These are phyloP conservation scores for Cryphonectria carpinicola DNA, from an alignment of 2,329 filamentous ascomycete genomes.

Conservation along the genomic window DNA sequence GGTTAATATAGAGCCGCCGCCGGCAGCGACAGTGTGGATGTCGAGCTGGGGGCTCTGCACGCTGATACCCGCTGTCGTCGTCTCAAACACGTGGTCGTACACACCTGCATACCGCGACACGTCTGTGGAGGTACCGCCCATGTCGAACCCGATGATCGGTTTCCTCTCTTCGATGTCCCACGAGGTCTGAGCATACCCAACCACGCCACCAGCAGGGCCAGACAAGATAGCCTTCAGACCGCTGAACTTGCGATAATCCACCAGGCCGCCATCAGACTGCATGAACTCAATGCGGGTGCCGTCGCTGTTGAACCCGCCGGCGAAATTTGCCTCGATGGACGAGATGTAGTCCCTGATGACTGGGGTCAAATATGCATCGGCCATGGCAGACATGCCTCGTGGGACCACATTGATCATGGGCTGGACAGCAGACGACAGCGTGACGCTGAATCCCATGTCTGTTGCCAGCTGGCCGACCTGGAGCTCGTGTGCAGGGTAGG, in stretches of 20 bases:
- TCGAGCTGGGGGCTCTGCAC: slow-evolving; percentile 81
- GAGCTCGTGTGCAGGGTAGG: slow-evolving; percentile 62
- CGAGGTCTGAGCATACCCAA: slow-evolving; percentile 74
- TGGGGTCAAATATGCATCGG: slow-evolving; percentile 49
- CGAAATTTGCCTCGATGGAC: slow-evolving; percentile 42
- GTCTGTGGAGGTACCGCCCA: slow-evolving; percentile 76
- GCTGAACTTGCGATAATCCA: slow-evolving; percentile 65
- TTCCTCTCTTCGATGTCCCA: slow-evolving; percentile 69
- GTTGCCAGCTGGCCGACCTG: slow-evolving; percentile 41
- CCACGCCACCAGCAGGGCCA: slow-evolving; percentile 77
- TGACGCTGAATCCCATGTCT: slow-evolving; percentile 47
- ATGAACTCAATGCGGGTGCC: slow-evolving; percentile 69
- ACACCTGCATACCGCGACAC: slow-evolving; percentile 66
- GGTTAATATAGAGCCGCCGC: slow-evolving; percentile 71
- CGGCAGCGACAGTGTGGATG: slow-evolving; percentile 80
- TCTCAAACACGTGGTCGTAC: slow-evolving; percentile 64
- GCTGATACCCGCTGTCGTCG: slow-evolving; percentile 76
- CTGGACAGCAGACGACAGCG: slow-evolving; percentile 42
- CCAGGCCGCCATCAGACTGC: slow-evolving; percentile 61
- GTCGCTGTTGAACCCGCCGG: slow-evolving; percentile 39
- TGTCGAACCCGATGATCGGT: slow-evolving; percentile 79
- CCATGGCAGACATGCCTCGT: slow-evolving; percentile 47
- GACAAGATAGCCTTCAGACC: slow-evolving; percentile 72
- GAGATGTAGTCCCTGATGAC: slow-evolving; percentile 46
- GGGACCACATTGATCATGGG: slow-evolving; percentile 51